Evolutionary conservation across 257 asterid genomes (phyloP), one percentile per base, ranked within the genome.

Genomic region (Solanum peruvianum): DNA sequence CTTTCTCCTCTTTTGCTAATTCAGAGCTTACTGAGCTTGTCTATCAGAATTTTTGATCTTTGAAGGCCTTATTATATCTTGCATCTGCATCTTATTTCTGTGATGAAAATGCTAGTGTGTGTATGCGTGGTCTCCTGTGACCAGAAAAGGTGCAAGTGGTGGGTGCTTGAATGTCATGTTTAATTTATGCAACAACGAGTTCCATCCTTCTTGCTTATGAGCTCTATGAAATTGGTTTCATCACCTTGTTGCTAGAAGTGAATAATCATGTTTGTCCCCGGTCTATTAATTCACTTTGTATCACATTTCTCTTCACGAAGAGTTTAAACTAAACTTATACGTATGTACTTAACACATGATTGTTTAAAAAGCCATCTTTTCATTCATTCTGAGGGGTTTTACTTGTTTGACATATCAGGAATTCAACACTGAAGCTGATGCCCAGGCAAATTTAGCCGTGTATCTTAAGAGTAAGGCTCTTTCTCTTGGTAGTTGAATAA

Each of bases 391-490:
- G 60, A 78, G 60, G 33, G 33, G 20, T 58, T 72, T 62, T 11
- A 11, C 85, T 31, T 76, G 45, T 78, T 62, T 76, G 45, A 52
- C 52, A 83, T 89, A 47, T 85, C 91, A 95, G 99, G 98, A 93
- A 39, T 88, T 52, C 90, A 96, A 96, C 89, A 89, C 94, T 4
- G 99, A 96, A 56, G 99, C 99, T 6, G 99, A 96, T 91, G 94
- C 94, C 83, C 99, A 95, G 87, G 99, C 99, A 89, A 96, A 96
- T 90, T 89, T 93, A 45, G 99, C 93, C 33, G 88, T 95, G 80
- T 95, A 93, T 90, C 92, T 95, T 20, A 90, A 92, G 88, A 77
- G 99, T 95, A 91, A 85, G 87, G 72, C 62, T 77, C 75, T 77
- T 33, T 71, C 52, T 44, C 69, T 25, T 70, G 42, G 44, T 70